Conservation (phyloP, 495 filamentous ascomycete genomes). For the Monascus purpureus region DNA sequence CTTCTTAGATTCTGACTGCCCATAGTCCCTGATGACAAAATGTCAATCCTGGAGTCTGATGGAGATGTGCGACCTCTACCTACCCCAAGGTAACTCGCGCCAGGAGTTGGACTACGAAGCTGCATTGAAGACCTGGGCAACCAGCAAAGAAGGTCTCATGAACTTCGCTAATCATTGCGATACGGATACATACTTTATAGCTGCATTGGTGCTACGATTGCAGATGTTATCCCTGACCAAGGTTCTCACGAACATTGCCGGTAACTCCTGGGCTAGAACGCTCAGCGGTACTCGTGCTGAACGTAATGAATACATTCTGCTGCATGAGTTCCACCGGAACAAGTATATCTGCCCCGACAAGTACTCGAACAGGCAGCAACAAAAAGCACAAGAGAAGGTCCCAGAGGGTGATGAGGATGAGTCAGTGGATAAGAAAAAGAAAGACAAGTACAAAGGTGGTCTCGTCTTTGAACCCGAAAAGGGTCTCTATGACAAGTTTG, state of each 20-base stretch:
- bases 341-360: slow-evolving; percentile 98
- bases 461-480: slow-evolving; percentile 97
- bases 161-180: slow-evolving; percentile 89
- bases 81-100: slow-evolving; percentile 51
- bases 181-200: slow-evolving; percentile 89
- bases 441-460: slow-evolving; percentile 97
- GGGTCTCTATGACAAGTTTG: slow-evolving; percentile 90
- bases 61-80: slow-evolving; percentile 88
- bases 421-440: slow-evolving; percentile 87
- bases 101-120: slow-evolving; percentile 77
- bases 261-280: slow-evolving; percentile 96
- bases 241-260: slow-evolving; percentile 88
- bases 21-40: slow-evolving; percentile 77
- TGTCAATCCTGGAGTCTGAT: slow-evolving; percentile 96
- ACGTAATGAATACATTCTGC: slow-evolving; percentile 96
- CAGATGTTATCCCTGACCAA: slow-evolving; percentile 92
- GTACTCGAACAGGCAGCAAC: slow-evolving; percentile 50
- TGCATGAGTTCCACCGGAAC: slow-evolving; percentile 89
- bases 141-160: slow-evolving; percentile 70
- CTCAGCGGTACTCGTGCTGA: slow-evolving; percentile 90
- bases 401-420: slow-evolving; percentile 55
- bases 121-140: slow-evolving; percentile 79
- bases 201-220: slow-evolving; percentile 70
- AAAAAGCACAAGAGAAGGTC: slow-evolving; percentile 51
- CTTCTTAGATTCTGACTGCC: slow-evolving; percentile 15